Conservation (phyloP, 2,329 filamentous ascomycete species). For the Trichophyton rubrum region DNA sequence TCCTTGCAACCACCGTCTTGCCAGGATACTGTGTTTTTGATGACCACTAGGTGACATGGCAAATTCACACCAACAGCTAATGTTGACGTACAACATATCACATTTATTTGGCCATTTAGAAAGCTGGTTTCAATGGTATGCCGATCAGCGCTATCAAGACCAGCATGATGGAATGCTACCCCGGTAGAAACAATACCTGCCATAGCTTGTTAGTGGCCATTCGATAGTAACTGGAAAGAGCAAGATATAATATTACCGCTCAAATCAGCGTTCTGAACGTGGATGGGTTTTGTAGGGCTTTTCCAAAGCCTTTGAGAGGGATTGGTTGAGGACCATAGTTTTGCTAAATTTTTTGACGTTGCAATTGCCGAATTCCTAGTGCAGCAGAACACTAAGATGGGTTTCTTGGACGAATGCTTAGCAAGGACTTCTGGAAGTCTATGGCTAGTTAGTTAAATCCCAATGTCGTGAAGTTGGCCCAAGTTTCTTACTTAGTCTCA, state of each 20-base stretch:
- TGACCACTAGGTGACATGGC: slow-evolving; percentile 68
- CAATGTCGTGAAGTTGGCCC: neutral
- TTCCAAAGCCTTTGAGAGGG: slow-evolving; percentile 50
- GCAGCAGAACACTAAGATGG: slow-evolving; percentile 72
- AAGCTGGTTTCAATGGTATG: slow-evolving; percentile 55
- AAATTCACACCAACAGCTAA: slow-evolving; percentile 73
- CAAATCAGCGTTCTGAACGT: slow-evolving; percentile 48
- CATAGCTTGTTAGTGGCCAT: slow-evolving; percentile 11
- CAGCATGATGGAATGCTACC: slow-evolving; percentile 74
- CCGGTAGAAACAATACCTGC: slow-evolving; percentile 42
- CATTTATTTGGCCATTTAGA: slow-evolving; percentile 55
- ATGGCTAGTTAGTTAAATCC: slow-evolving; percentile 5
- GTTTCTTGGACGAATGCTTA: slow-evolving; percentile 57
- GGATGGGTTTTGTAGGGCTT: slow-evolving; percentile 39
- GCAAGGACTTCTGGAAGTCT: slow-evolving; percentile 55
- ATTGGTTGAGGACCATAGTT: slow-evolving; percentile 48
- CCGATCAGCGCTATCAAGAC: slow-evolving; percentile 54
- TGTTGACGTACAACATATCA: slow-evolving; percentile 81
- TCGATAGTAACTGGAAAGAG: slow-evolving; percentile 18
- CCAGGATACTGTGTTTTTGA: slow-evolving; percentile 65
- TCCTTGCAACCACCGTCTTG: slow-evolving; percentile 50
- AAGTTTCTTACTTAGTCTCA: slow-evolving; percentile 40
- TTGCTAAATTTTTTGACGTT: slow-evolving; percentile 56
- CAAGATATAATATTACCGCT: slow-evolving; percentile 34
- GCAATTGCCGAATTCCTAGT: slow-evolving; percentile 57